A percentile compares a stretch with the other conserved stretches of the same genome.
phyloP scores from a whole-genome alignment of 2,329 filamentous ascomycete genomes.

The Elsinoe australis region DNA sequence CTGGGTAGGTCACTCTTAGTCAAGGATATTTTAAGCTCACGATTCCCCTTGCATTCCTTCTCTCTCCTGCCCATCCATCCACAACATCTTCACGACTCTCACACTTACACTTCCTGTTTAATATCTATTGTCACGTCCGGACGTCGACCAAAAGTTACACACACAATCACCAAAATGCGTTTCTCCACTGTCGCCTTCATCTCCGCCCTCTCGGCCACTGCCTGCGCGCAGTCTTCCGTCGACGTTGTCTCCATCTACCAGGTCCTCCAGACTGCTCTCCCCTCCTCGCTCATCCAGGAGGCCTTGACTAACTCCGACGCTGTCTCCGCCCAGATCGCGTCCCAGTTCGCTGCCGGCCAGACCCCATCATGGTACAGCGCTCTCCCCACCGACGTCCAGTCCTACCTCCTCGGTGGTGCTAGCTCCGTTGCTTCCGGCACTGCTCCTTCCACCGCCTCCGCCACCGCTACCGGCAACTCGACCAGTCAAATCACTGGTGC shows the following conservation, averaged over 20 bases:
- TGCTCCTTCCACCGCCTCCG: constrained; percentile 21
- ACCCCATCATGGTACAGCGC: constrained; percentile 40
- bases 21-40: constrained; percentile 6
- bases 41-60: neutral
- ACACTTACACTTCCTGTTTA: neutral
- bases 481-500: constrained; percentile 13
- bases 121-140: constrained; percentile 3
- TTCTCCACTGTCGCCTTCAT: constrained; percentile 24
- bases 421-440: constrained; percentile 20
- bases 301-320: constrained; percentile 37
- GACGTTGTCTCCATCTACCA: constrained; percentile 31
- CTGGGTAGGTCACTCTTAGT: neutral
- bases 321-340: constrained; percentile 36
- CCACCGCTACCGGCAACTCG: constrained; percentile 17
- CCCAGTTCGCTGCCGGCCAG: constrained; percentile 37
- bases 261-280: constrained; percentile 40
- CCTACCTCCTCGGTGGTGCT: constrained; percentile 32
- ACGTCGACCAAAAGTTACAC: constrained; percentile 6
- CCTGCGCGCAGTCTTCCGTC: constrained; percentile 20
- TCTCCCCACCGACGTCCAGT: constrained; percentile 40
- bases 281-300: constrained; percentile 33
- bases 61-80: neutral
- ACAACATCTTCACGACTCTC: neutral
- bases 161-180: constrained; percentile 24
- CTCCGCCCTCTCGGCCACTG: constrained; percentile 24